Evolutionary conservation across 495 filamentous ascomycete species (phyloP).

Genomic region (Durotheca rogersii): DNA sequence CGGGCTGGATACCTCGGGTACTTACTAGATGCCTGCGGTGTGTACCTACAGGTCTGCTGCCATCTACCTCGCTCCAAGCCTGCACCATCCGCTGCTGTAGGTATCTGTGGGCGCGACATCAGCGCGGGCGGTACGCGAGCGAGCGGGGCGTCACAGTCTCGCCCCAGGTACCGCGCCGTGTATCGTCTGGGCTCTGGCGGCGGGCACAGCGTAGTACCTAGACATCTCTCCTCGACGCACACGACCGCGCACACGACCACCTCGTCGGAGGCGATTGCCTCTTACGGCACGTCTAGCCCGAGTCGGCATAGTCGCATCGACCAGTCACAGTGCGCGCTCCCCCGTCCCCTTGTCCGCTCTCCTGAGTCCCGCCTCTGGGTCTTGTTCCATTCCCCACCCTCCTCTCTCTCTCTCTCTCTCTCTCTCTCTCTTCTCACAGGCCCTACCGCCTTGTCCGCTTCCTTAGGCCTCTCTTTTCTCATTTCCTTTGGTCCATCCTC

Average conservation of each 20-base stretch:
- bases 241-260: constrained; percentile 29
- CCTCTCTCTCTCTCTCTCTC: constrained; percentile 3
- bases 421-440: not conserved
- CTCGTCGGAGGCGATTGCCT: constrained; percentile 24
- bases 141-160: too few species aligned
- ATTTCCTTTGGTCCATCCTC: constrained; percentile 24
- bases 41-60: too few species aligned
- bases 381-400: constrained; percentile 8
- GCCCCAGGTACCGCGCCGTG: too few species aligned
- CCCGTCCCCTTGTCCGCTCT: constrained; percentile 15
- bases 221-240: constrained; percentile 30
- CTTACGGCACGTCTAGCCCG: constrained; percentile 25
- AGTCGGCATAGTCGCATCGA: constrained; percentile 29
- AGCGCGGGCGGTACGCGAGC: too few species aligned
- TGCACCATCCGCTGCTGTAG: too few species aligned
- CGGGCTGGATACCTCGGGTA: too few species aligned
- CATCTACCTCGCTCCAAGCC: too few species aligned
- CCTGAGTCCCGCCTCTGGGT: constrained; percentile 25
- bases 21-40: too few species aligned
- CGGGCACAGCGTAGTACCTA: too few species aligned
- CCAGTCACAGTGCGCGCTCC: constrained; percentile 29
- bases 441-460: not conserved
- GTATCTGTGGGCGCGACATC: too few species aligned
- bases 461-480: constrained; percentile 24
- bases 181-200: too few species aligned